Conservation (phyloP, 2,329 filamentous ascomycete genomes). For the Fusarium udum region DNA sequence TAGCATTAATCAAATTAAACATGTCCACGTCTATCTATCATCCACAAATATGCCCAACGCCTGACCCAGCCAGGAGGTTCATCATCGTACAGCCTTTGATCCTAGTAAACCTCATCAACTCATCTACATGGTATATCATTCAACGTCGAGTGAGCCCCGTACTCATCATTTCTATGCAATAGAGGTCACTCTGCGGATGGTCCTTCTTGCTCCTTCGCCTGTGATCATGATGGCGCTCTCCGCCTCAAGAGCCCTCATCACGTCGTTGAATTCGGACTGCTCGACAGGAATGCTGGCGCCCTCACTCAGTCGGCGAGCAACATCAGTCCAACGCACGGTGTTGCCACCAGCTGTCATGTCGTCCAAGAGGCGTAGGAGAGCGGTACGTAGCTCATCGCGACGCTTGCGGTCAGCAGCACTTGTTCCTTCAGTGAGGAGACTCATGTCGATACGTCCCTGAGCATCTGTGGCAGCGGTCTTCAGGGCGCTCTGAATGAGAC, state of each 20-base stretch:
- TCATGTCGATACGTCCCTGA: conserved; percentile 96
- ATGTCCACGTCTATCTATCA: conserved; percentile 28
- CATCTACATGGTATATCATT: conserved; percentile 41
- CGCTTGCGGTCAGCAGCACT: conserved; percentile 85
- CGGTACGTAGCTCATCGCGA: conserved; percentile 84
- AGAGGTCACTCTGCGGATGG: conserved; percentile 76
- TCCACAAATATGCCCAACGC: conserved; percentile 39
- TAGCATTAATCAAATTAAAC: conserved; percentile 24
- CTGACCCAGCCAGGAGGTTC: conserved; percentile 30
- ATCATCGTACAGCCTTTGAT: conserved; percentile 16
- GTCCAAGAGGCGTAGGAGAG: conserved; percentile 78
- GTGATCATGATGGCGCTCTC: conserved; percentile 83
- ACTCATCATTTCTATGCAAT: conserved; percentile 19
- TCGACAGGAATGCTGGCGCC: conserved; percentile 77
- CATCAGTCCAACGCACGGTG: conserved; percentile 79
- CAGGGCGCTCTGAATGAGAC: conserved; percentile 90
- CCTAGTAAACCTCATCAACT: conserved; percentile 16
- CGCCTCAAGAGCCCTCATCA: conserved; percentile 80
- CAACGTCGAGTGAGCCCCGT: conserved; percentile 23
- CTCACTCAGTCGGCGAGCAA: conserved; percentile 77
- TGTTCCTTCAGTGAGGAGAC: conserved; percentile 91
- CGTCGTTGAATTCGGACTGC: conserved; percentile 82
- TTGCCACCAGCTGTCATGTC: conserved; percentile 77
- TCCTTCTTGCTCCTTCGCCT: conserved; percentile 86
- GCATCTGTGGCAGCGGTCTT: conserved; percentile 98